Conservation (phyloP, 768 basidiomycete genomes). For the Tylopilus balloui region DNA sequence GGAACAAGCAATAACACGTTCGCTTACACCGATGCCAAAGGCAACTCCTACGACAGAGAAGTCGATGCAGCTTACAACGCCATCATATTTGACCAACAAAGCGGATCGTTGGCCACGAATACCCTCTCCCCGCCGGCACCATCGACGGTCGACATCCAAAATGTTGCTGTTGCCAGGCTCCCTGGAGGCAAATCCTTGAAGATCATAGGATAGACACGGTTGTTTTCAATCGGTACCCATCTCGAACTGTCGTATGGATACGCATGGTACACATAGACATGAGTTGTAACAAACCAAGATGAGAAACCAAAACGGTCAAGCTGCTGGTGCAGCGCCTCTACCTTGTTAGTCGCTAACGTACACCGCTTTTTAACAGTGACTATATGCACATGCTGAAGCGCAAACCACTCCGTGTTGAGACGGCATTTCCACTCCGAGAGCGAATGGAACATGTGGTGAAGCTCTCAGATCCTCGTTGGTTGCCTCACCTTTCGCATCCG, state of each 20-base stretch:
- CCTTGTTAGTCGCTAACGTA: constrained; percentile 11
- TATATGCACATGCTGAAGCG: constrained; percentile 39
- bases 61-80: constrained; percentile 59
- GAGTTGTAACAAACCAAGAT: background rate
- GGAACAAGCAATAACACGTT: constrained; percentile 70
- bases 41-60: constrained; percentile 57
- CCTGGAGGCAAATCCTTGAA: constrained; percentile 30
- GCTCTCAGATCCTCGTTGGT: constrained; percentile 8
- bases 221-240: background rate
- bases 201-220: background rate
- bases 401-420: constrained; percentile 38
- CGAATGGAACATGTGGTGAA: constrained; percentile 20
- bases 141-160: background rate
- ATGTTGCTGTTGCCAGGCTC: constrained; percentile 27
- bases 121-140: constrained; percentile 5
- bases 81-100: constrained; percentile 56
- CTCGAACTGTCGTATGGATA: constrained; percentile 5
- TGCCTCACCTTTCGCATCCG: constrained; percentile 8
- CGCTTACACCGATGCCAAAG: constrained; percentile 50
- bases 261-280: constrained; percentile 10
- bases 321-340: background rate
- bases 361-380: constrained; percentile 11
- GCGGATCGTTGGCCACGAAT: constrained; percentile 43
- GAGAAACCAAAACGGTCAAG: background rate
- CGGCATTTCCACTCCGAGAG: constrained; percentile 20